phyloP scores from a whole-genome alignment of 176 grass and related monocot genomes.

The Aegilops sharonensis region DNA sequence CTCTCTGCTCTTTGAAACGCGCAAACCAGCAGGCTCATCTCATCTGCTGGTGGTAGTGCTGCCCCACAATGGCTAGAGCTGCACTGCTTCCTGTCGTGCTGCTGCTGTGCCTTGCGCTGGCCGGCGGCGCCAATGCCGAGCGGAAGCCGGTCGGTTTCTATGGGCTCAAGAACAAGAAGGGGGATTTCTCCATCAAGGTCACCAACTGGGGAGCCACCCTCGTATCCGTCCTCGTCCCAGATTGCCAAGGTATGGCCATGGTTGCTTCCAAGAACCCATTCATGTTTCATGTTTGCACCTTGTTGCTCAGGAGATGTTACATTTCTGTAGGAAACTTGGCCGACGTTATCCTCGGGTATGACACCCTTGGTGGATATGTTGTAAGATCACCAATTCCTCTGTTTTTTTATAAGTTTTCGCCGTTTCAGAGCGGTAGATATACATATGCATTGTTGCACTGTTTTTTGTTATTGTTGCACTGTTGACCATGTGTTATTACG shows the following conservation, averaged over 20 bases:
- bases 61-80: constrained; percentile 47
- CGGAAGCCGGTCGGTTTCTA: constrained; percentile 62
- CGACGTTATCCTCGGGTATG: constrained; percentile 78
- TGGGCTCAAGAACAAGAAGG: constrained; percentile 48
- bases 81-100: constrained; percentile 18
- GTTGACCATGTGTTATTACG: not conserved
- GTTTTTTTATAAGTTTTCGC: not conserved
- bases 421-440: not conserved
- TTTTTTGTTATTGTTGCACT: not conserved
- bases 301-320: not conserved
- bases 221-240: constrained; percentile 63
- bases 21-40: not conserved
- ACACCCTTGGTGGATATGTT: constrained; percentile 64
- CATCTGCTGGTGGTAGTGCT: not conserved
- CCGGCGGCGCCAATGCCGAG: constrained; percentile 2
- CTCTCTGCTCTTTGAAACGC: not conserved
- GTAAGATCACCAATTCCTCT: constrained; percentile 48
- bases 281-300: not conserved
- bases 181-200: constrained; percentile 77
- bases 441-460: not conserved
- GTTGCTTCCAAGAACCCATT: not conserved
- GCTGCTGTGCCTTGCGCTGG: constrained; percentile 39
- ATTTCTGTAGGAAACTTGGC: constrained; percentile 55
- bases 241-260: constrained; percentile 46
- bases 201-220: constrained; percentile 78